Conservation (phyloP, 768 basidiomycete genomes). For the Chalciporus sphaerocephalus region DNA sequence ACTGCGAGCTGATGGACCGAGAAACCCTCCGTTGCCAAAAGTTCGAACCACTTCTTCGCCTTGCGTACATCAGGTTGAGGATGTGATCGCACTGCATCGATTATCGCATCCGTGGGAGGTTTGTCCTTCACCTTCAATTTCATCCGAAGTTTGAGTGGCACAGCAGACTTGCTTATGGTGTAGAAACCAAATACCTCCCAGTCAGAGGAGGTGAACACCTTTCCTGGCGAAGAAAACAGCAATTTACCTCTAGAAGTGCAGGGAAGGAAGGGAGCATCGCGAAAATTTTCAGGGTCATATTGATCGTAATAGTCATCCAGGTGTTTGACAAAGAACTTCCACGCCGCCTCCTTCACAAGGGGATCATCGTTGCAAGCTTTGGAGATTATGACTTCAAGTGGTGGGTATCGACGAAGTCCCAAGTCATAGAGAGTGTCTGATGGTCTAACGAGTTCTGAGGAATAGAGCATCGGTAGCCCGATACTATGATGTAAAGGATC, state of each 20-base stretch:
- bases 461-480: slow-evolving; percentile 78
- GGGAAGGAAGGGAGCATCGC: slow-evolving; percentile 69
- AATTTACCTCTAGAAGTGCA: slow-evolving; percentile 44
- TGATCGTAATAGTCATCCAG: slow-evolving; percentile 48
- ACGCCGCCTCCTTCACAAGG: slow-evolving; percentile 48
- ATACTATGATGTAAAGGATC: slow-evolving; percentile 59
- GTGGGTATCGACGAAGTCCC: slow-evolving; percentile 61
- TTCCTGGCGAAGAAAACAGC: slow-evolving; percentile 57
- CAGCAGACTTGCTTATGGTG: slow-evolving; percentile 45
- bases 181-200: slow-evolving; percentile 71
- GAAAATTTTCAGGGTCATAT: slow-evolving; percentile 49
- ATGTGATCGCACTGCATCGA: slow-evolving; percentile 47
- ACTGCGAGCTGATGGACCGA: slow-evolving; percentile 44
- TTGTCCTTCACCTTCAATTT: slow-evolving; percentile 65
- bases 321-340: slow-evolving; percentile 77
- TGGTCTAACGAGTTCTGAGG: no score
- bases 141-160: slow-evolving; percentile 42
- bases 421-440: slow-evolving; percentile 61
- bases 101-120: slow-evolving; percentile 54
- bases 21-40: slow-evolving; percentile 66
- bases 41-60: slow-evolving; percentile 58
- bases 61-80: slow-evolving; percentile 47
- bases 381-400: slow-evolving; percentile 56
- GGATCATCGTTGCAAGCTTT: slow-evolving; percentile 45
- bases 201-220: slow-evolving; percentile 61